A percentile compares a stretch with the other conserved stretches of the same genome.
These are phyloP conservation scores for Pseudogymnoascus sp. DNA, from an alignment of 2,329 filamentous ascomycete species.

Conservation along the genomic window DNA sequence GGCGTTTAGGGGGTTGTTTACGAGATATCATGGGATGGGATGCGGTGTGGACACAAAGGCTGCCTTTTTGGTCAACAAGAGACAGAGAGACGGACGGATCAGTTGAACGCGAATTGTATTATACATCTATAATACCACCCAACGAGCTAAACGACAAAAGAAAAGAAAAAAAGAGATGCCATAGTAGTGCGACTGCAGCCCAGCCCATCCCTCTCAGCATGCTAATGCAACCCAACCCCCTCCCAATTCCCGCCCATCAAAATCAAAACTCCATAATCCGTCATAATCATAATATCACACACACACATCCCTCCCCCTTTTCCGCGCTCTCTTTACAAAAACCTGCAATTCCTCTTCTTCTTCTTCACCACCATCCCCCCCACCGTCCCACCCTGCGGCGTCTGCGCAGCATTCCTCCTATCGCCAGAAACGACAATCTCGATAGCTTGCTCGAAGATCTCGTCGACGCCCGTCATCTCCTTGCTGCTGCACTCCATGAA, in stretches of 20 bases:
- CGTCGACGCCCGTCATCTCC: conserved; percentile 91
- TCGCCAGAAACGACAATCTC: conserved; percentile 82
- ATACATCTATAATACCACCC: conserved; percentile 5
- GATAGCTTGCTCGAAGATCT: conserved; percentile 91
- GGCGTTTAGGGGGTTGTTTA: conserved; percentile 18
- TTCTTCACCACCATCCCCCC: conserved; percentile 47
- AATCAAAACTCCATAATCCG: background rate
- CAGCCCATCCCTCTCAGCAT: too few relatives aligned
- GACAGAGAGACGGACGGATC: background rate
- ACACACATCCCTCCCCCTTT: conserved; percentile 23
- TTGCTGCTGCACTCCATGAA: conserved; percentile 99
- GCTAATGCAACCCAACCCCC: background rate
- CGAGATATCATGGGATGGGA: conserved; percentile 1
- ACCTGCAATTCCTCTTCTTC: conserved; percentile 78
- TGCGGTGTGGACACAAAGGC: background rate
- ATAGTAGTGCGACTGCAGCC: background rate
- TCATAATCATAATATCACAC: background rate
- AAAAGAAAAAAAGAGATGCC: conserved; percentile 3
- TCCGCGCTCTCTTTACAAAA: conserved; percentile 48
- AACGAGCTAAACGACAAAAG: background rate
- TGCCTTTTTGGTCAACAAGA: background rate
- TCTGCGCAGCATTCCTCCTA: conserved; percentile 46
- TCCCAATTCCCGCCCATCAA: background rate
- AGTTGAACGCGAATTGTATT: conserved; percentile 2
- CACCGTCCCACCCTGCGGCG: conserved; percentile 8